Percentiles rank a stretch among this genome's conserved stretches.
Evolutionary conservation across 345 rosid genomes (phyloP).

Genomic region (Aegle marmelos): DNA sequence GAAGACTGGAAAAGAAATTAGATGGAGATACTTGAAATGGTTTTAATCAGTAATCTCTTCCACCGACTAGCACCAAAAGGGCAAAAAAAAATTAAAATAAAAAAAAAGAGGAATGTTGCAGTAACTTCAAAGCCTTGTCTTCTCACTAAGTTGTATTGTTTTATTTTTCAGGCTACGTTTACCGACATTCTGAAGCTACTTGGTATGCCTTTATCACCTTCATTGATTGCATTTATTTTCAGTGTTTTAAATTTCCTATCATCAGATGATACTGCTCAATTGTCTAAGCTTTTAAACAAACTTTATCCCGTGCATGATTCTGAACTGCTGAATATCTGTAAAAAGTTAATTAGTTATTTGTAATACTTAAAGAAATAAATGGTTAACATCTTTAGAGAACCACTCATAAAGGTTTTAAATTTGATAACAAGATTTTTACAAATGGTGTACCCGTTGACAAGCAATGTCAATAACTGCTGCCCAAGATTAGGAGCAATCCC

Average conservation of each 20-base stretch:
- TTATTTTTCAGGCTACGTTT: constrained; percentile 84
- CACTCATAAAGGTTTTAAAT: neutral
- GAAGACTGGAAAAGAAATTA: neutral
- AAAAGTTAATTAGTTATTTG: neutral
- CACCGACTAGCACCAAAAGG: no score
- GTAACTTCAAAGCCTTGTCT: neutral
- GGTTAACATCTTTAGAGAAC: neutral
- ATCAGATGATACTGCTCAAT: neutral
- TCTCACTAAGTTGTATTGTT: constrained; percentile 14
- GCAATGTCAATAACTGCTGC: neutral
- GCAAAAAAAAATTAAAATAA: no score
- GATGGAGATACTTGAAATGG: neutral
- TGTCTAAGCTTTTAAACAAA: neutral
- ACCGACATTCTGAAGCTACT: constrained; percentile 81
- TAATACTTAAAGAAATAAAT: neutral
- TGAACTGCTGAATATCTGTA: neutral
- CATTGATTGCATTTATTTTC: neutral
- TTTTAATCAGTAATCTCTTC: neutral
- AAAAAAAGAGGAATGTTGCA: neutral
- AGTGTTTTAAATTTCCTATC: neutral
- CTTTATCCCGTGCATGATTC: neutral
- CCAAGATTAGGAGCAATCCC: neutral
- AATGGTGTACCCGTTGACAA: neutral
- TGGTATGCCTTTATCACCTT: constrained; percentile 45
- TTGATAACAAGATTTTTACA: neutral